Percentiles rank a stretch among this genome's conserved stretches.
Evolutionary conservation across 768 basidiomycete genomes (phyloP).

Genomic region (Podaxis carcinomalis): DNA sequence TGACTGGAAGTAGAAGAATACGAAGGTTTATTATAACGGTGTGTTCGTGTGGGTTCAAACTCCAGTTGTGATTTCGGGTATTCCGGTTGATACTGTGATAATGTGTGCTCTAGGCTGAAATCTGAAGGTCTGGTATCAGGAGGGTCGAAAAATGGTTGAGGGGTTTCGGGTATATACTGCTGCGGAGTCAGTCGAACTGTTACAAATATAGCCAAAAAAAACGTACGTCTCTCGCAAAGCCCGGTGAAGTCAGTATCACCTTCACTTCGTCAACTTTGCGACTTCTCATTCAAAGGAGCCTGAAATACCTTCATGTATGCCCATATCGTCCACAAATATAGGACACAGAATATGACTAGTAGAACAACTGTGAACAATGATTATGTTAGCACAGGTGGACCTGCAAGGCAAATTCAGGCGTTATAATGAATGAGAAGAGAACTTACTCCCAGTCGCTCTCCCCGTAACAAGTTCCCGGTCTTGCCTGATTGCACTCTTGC

Average conservation of each 20-base stretch:
- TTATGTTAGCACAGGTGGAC: conserved; percentile 6
- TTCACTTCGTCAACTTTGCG: conserved; percentile 22
- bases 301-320: conserved; percentile 62
- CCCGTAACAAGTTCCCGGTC: conserved; percentile 40
- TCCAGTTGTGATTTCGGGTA: not conserved
- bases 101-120: not conserved
- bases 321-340: conserved; percentile 76
- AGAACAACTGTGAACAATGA: conserved; percentile 50
- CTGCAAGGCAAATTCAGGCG: not conserved
- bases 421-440: not conserved
- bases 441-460: conserved; percentile 65
- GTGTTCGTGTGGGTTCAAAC: conserved; percentile 10
- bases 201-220: not conserved
- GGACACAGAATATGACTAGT: conserved; percentile 54
- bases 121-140: not conserved
- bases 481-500: conserved; percentile 62
- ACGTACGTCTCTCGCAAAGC: conserved; percentile 63
- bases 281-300: not conserved
- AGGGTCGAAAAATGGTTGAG: not conserved
- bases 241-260: conserved; percentile 66
- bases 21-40: conserved; percentile 6
- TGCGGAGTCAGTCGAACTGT: not conserved
- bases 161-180: conserved; percentile 1
- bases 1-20: conserved; percentile 7
- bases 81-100: not conserved